Base-by-base conservation (phyloP, 2,329 filamentous ascomycete genomes). In the Cladosporium cucumerinum region DNA sequence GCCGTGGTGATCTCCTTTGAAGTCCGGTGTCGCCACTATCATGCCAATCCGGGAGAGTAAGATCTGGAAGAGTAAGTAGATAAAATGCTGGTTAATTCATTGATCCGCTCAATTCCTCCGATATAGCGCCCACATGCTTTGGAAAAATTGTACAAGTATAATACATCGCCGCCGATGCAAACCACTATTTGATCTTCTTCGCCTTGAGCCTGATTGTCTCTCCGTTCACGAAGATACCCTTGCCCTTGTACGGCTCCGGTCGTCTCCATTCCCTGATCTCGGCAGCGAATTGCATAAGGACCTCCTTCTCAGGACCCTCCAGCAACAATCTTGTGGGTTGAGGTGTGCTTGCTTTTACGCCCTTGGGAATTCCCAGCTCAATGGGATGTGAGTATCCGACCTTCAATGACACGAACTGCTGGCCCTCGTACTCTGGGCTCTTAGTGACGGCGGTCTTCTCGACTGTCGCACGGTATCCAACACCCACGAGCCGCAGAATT, bases 181-280 rank as follows among this genome's bases (percentile, higher is more conserved):
- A 62, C 62, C 62, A 52, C 65, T 77, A 83, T 72, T 82, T 83
- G 72, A 82, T 82, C 77, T 82, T 82, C 89, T 97, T 99, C 74
- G 92, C 90, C 89, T 99, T 99, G 79, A 99, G 79, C 85, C 90
- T 96, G 81, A 99, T 97, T 32, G 93, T 97, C 85, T 99, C 93
- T 69, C 93, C 92, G 75, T 98, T 96, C 73, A 99, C 89, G 77
- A 98, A 99, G 72, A 99, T 96, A 72, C 95, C 95, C 87, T 99
- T 98, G 71, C 95, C 95, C 87, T 99, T 99, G 81, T 99, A 99
- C 69, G 95, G 95, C 81, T 99, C 95, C 32, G 95, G 95, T 69
- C 86, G 86, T 76, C 95, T 89, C 94, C 94, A 98, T 79, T 83
- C 86, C 72, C 92, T 85, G 71, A 99, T 96, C 72, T 89, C 83